Evolutionary conservation across 2,329 filamentous ascomycete species (phyloP), one percentile per base, ranked within the genome.

Genomic region (Coccinonectria pachysandricola): DNA sequence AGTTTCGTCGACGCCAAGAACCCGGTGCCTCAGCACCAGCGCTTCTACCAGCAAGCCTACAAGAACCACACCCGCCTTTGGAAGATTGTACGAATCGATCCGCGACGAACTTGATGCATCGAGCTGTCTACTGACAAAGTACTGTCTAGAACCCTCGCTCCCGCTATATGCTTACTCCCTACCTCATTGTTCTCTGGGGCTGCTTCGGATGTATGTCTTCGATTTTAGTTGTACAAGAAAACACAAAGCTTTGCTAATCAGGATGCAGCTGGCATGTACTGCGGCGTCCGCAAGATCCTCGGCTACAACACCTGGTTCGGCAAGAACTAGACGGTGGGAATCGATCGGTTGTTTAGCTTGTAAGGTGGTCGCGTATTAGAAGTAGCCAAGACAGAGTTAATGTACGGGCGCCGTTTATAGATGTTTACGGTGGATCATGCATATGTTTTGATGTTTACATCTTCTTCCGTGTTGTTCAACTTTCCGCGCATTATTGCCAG

Each of bases 291-390:
- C 53, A 75, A 81, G 64, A 62, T 81, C 39, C 53, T 76, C 37
- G 82, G 82, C 49, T 73, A 87, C 68, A 87, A 85, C 71, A 83
- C 76, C 36, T 86, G 76, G 75, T 82, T 74, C 48, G 60, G 66
- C 51, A 66, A 71, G 56, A 50, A 60, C 40, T 74, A 67, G 48
- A 30, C 21, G 12, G 30, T 27, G 15, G 23, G n/a, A n/a, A n/a
- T n/a, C n/a, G n/a, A n/a, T n/a, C n/a, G n/a, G n/a, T n/a, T n/a
- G n/a, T n/a, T n/a, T n/a, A n/a, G n/a, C n/a, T n/a, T n/a, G n/a
- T n/a, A n/a, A n/a, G n/a, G n/a, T n/a, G n/a, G n/a, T n/a, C n/a
- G n/a, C n/a, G n/a, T n/a, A n/a, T n/a, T n/a, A n/a, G n/a, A n/a
- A n/a, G n/a, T n/a, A n/a, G n/a, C n/a, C n/a, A n/a, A 39, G 34